Base-by-base conservation (phyloP, 805 yeast species). In the Komagataella phaffii region DNA sequence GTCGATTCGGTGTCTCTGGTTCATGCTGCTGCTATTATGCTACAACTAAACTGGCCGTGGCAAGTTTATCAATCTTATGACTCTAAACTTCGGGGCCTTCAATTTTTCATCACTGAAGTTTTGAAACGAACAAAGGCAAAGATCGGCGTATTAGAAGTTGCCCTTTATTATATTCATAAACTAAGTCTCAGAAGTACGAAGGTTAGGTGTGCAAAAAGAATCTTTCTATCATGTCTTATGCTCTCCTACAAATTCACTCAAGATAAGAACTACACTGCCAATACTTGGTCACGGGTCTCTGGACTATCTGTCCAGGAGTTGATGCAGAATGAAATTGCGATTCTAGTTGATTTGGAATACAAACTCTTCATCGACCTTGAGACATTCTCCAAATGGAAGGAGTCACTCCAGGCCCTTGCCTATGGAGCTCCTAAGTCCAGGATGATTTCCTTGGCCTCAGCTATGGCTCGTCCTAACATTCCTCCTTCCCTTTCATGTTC, bases 281-380 rank as follows among this genome's bases (percentile, higher is more conserved):
- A 72, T 55, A 77, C 85, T 5, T 88, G 96, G 96, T 70, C 83
- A 50, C 77, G 79, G 61, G 81, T 88, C 49, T 76, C 88, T 40
- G 93, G 95, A 0, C 71, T 85, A 45, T 60, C 77, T 19, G 59
- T 75, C 3, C 56, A 62, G 24, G 81, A 77, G 53, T 67, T 88
- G 50, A 72, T 69, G 54, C 53, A 54, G 4, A 61, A 59, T 46
- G 95, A 88, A 65, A 58, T 73, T 24, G 63, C 69, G 6, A 69
- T 84, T 18, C 72, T 87, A 55, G 60, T 65, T 44, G 63, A 73
- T 6, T 69, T 87, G 51, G 73, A 80, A 58, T 85, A 82, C 69
- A 69, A 76, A 46, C 61, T 83, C 30, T 77, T 74, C 62, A 69
- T 86, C 46, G 75, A 77, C 48, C 71, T 67, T 24, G 63, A 64